Evolutionary conservation across 1,284 basidiomycete genomes (phyloP), one percentile per base, ranked within the genome.

Genomic region (Boletus sp.): DNA sequence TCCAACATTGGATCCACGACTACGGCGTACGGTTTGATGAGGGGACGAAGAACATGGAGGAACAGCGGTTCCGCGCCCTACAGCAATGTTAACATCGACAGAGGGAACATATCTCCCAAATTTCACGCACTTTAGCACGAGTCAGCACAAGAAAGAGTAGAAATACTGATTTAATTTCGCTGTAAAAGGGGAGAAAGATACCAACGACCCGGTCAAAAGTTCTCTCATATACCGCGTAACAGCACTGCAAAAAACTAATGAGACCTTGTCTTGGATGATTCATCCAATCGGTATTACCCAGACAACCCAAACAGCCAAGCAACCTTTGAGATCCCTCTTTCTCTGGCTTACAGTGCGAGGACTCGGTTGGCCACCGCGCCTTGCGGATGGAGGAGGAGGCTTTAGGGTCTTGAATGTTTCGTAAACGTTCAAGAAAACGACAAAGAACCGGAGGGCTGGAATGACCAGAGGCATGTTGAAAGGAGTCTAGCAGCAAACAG

Each of bases 391-490:
- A 35, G 76, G 76, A 1, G 87, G 86, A 2, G 66, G 64, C 59
- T 84, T 85, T 50, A 91, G 72, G 0, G 81, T 84, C 70, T 91
- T 91, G 75, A 82, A 91, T 2, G 88, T 84, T 53, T 88, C 84
- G 56, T 84, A 91, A 34, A 90, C 72, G 64, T 91, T 91, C 56
- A 85, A 70, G 64, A 88, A 82, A 33, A 89, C 73, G 67, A 88
- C 77, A 53, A 75, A 72, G 51, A 84, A 62, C 26, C 84, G 82
- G 35, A 91, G 77, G 53, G 73, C 58, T 30, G 82, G 81, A 41
- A 87, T 80, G 49, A 88, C 72, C 51, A 90, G 67, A 42, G 81
- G 76, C 87, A 90, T 90, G 29, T 52, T 53, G 42, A 49, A 34
- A 38, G 16, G 20, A 17, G 27, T 32, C 44, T 40, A 42, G 37